Evolutionary conservation across 192 early-diverging fungal genomes (phyloP), one percentile per base, ranked within the genome.

Genomic region (Rhizophagus clarus): DNA sequence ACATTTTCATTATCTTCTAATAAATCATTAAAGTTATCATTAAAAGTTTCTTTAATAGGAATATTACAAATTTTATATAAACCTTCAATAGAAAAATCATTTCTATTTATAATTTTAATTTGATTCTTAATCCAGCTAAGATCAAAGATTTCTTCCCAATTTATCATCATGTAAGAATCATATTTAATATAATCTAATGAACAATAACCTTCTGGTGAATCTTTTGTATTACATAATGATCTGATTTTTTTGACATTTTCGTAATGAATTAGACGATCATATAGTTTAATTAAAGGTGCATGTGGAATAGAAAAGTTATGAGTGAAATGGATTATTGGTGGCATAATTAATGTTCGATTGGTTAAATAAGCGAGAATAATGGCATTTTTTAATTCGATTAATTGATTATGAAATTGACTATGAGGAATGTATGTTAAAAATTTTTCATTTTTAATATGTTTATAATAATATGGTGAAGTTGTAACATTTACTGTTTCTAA

Each of bases 331-430:
- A 42, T 0, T 42, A 83, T 73, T 8, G 82, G 80, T 3, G 84
- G 84, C 4, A 85, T 60, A 10, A 85, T 71, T 17, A 85, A 56
- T 2, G 82, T 85, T 62, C 84, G 73, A 45, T 83, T 83, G 0
- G 80, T 22, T 26, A 45, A 66, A 15, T 79, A 67, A 11, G 72
- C 72, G 3, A 56, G 14, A 11, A 56, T 3, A 0, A 76, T 67
- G 8, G 51, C 51, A 62, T 62, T 61, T 45, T 84, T 81, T 4
- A 86, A 47, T 40, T 79, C 78, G 31, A 86, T 84, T 5, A 83
- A 76, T 51, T 86, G 85, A 77, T 86, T 86, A 61, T 84, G 81
- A 34, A 86, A 86, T 56, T 82, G 83, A 47, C 83, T 84, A 56
- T 86, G 85, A 31, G 85, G 85, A 7, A 86, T 28, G 31, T 86